Percentiles rank a stretch among this genome's conserved stretches.
phyloP scores from a whole-genome alignment of 495 filamentous ascomycete species.

The Apiosordaria backusii region DNA sequence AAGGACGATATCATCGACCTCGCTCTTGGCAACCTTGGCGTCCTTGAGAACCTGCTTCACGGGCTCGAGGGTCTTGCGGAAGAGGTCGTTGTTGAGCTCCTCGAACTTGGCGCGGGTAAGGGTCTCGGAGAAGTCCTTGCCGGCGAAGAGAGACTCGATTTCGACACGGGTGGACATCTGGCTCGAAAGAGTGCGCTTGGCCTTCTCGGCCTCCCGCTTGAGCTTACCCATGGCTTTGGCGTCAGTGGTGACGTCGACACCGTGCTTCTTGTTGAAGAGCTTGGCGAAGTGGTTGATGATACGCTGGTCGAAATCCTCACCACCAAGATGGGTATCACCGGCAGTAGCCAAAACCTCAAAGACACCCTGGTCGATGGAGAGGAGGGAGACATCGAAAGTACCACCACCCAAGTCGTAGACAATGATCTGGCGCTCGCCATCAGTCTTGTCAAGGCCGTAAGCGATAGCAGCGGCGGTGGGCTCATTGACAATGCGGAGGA shows the following conservation, averaged over 20 bases:
- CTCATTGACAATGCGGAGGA: constrained; percentile 96
- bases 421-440: constrained; percentile 85
- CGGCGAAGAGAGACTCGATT: constrained; percentile 95
- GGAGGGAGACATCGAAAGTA: constrained; percentile 99
- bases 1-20: constrained; percentile 83
- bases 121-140: constrained; percentile 97
- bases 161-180: constrained; percentile 98
- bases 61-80: constrained; percentile 98
- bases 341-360: constrained; percentile 98
- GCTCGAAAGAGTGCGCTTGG: constrained; percentile 97
- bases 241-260: constrained; percentile 88
- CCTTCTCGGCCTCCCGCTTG: constrained; percentile 99
- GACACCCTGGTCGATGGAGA: constrained; percentile 94
- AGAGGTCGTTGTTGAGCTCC: constrained; percentile 96
- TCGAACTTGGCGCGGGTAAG: constrained; percentile 99
- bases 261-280: constrained; percentile 99
- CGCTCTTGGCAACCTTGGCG: constrained; percentile 82
- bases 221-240: constrained; percentile 99
- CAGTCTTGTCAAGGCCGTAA: constrained; percentile 83
- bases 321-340: constrained; percentile 98
- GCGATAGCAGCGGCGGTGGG: constrained; percentile 86
- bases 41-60: constrained; percentile 97
- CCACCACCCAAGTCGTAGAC: constrained; percentile 99
- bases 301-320: constrained; percentile 99
- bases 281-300: constrained; percentile 97